Evolutionary conservation across 2,329 filamentous ascomycete genomes (phyloP), one percentile per base, ranked within the genome.

Genomic region (Colletotrichum agaves): DNA sequence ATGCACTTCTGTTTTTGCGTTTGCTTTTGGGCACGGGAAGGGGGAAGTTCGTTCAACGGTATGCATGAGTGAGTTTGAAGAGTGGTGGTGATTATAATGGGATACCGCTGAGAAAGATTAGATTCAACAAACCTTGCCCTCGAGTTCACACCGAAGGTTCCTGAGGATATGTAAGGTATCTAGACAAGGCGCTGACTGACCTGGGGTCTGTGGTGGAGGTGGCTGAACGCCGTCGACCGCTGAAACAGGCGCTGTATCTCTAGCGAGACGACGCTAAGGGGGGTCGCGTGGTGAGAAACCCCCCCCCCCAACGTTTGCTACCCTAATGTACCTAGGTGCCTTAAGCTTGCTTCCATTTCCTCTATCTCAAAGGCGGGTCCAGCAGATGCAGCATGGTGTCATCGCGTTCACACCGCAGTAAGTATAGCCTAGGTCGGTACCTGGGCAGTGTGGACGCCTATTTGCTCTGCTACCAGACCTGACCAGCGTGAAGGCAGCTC

Each of bases 341-440:
- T 23, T 23, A 27, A 7, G 27, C 27, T 3, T 27, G 27, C 27
- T 27, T n/a, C n/a, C n/a, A n/a, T n/a, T 7, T 27, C 4, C 23
- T 5, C 23, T 27, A 27, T 37, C 13, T 15, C 11, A 27, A 8
- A 19, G 41, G 31, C 31, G 56, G 53, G 61, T 8, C 61, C 61
- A 17, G 23, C n/a, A 35, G 35, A 67, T 47, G 64, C 61, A 53
- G n/a, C 44, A 67, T 67, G 61, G 53, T 60, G 64, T 67, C 64
- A 67, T 67, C 31, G 44, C 27, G 5, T 57, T 41, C 63, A 35
- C 2, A 7, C 27, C 5, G 27, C 27, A 27, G 27, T 27, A 27
- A 27, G 27, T 27, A n/a, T n/a, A n/a, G n/a, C n/a, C n/a, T n/a
- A n/a, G n/a, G n/a, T n/a, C n/a, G n/a, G n/a, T n/a, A n/a, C n/a